Conservation (phyloP, 1,139 yeast genomes). For the Diutina neorugosa region DNA sequence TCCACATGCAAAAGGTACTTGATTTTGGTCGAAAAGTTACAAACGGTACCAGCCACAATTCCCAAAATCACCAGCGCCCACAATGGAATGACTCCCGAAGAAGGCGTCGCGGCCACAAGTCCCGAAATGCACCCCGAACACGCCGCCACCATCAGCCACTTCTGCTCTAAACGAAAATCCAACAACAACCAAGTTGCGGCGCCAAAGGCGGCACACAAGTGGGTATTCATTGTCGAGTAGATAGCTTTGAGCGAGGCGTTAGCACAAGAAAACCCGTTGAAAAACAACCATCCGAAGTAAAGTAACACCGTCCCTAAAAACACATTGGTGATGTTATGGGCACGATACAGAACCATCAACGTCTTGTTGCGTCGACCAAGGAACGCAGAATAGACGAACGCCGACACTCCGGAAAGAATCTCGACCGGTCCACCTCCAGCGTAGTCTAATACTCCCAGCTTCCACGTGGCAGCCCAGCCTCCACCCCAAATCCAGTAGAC, state of each 20-base stretch:
- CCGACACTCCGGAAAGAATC: conserved; percentile 82
- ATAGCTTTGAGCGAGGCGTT: conserved; percentile 56
- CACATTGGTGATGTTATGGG: conserved; percentile 85
- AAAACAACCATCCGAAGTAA: conserved; percentile 77
- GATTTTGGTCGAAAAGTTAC: conserved; percentile 84
- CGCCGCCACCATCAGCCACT: conserved; percentile 91
- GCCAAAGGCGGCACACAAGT: conserved; percentile 80
- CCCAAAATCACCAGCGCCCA: conserved; percentile 91
- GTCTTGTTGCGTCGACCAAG: conserved; percentile 78
- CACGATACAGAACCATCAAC: conserved; percentile 78
- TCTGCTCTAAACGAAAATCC: conserved; percentile 77
- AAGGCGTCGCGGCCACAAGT: conserved; percentile 91
- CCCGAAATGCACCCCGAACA: conserved; percentile 96
- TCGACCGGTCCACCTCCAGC: conserved; percentile 99
- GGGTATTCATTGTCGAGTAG: conserved; percentile 85
- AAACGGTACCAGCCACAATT: conserved; percentile 63
- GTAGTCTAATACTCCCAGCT: conserved; percentile 87
- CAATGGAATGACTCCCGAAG: conserved; percentile 80
- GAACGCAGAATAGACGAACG: conserved; percentile 73
- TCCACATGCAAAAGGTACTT: conserved; percentile 75
- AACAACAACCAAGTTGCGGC: conserved; percentile 87
- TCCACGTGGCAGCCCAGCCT: conserved; percentile 72
- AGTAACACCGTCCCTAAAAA: conserved; percentile 59
- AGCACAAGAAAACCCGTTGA: conserved; percentile 73
- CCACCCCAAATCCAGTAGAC: conserved; percentile 95